Conservation (phyloP, 148 eudicot species). For the Simmondsia chinensis region DNA sequence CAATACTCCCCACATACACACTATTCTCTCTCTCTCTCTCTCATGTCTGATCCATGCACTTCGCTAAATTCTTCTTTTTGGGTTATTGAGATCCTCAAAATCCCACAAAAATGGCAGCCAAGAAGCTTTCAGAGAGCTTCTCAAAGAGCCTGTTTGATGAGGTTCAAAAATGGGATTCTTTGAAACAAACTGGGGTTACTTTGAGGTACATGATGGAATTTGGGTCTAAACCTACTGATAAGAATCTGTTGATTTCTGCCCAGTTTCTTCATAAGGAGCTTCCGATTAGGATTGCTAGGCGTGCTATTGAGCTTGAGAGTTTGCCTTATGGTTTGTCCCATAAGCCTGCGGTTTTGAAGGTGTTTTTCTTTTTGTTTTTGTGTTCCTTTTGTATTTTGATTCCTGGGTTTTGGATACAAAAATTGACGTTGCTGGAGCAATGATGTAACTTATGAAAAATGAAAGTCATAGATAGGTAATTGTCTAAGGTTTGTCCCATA, state of each 20-base stretch:
- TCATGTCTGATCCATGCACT: no score
- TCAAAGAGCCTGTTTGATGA: slow-evolving; percentile 54
- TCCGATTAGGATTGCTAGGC: slow-evolving; percentile 69
- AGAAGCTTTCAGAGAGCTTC: slow-evolving; percentile 31
- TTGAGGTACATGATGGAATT: slow-evolving; percentile 91
- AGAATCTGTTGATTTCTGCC: slow-evolving; percentile 59
- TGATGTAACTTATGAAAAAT: no score
- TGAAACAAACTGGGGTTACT: slow-evolving; percentile 81
- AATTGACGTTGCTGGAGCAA: no score
- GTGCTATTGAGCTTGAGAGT: slow-evolving; percentile 64
- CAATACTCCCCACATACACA: no score
- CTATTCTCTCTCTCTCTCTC: no score
- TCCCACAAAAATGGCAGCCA: slow-evolving; percentile 50
- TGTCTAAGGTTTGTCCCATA: slow-evolving; percentile 75
- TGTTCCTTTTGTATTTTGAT: neutral
- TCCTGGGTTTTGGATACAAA: neutral
- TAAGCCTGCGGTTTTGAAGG: slow-evolving; percentile 82
- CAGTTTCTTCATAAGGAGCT: slow-evolving; percentile 91
- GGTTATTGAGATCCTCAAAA: no score
- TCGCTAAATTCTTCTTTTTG: no score
- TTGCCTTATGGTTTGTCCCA: slow-evolving; percentile 83
- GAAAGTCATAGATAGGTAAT: no score
- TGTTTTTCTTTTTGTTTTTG: neutral
- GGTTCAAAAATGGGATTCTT: slow-evolving; percentile 58
- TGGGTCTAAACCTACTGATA: slow-evolving; percentile 54